Evolutionary conservation across 257 asterid species (phyloP).

Genomic region (Salvia miltiorrhiza): DNA sequence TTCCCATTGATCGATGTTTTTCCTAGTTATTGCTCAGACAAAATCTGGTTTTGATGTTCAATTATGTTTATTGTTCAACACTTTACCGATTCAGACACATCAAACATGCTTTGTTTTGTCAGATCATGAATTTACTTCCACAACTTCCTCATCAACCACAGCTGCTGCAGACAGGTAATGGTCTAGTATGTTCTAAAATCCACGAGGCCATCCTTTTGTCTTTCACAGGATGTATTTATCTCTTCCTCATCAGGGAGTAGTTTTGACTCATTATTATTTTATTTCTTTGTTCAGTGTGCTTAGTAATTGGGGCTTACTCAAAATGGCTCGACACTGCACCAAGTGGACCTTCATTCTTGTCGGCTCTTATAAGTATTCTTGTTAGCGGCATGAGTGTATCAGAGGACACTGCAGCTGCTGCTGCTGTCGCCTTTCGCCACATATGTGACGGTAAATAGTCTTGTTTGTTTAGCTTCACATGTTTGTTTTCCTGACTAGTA

Average conservation of each 20-base stretch:
- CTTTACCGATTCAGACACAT: neutral
- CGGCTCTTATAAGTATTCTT: conserved; percentile 86
- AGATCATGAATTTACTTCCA: conserved; percentile 88
- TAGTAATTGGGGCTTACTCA: conserved; percentile 88
- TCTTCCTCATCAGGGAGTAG: conserved; percentile 3
- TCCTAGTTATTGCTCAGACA: neutral
- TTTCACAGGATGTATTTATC: conserved; percentile 3
- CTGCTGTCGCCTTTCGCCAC: conserved; percentile 91
- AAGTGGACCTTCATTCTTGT: conserved; percentile 79
- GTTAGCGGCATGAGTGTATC: conserved; percentile 89
- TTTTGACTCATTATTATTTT: conserved; percentile 19
- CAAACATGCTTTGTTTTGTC: conserved; percentile 22
- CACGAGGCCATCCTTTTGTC: neutral
- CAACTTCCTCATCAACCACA: conserved; percentile 92
- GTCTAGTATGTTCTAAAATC: conserved; percentile 14
- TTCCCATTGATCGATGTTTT: neutral
- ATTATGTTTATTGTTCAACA: neutral
- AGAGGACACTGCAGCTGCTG: conserved; percentile 97
- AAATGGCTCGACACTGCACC: conserved; percentile 90
- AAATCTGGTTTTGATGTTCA: conserved; percentile 11
- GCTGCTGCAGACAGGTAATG: conserved; percentile 91
- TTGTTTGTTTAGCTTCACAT: conserved; percentile 15
- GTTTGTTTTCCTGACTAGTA: conserved; percentile 1
- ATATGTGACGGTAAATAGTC: conserved; percentile 70
- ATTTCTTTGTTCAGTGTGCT: conserved; percentile 57